phyloP scores from a whole-genome alignment of 2,329 filamentous ascomycete genomes.

The Neopestalotiopsis sp. region DNA sequence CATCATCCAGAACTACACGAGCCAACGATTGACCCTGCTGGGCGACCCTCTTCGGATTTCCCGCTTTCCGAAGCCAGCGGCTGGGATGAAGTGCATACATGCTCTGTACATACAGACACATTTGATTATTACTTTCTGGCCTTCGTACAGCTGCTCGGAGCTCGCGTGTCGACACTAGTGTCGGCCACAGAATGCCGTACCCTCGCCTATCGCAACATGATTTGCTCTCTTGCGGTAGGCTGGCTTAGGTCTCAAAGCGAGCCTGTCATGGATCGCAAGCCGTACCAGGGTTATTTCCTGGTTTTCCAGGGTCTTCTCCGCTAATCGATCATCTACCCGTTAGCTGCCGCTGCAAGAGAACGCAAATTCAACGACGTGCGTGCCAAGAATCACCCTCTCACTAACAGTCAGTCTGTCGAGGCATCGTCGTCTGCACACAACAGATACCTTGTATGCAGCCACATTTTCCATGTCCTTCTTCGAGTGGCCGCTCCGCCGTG shows the following conservation, averaged over 20 bases:
- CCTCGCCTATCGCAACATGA: not conserved
- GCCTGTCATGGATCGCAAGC: slow-evolving; percentile 9
- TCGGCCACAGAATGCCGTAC: not conserved
- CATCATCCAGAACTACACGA: not conserved
- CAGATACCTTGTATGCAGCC: not conserved
- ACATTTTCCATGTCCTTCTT: not conserved
- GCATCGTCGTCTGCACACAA: slow-evolving; percentile 4
- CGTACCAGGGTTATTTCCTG: slow-evolving; percentile 1
- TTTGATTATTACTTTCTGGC: not conserved
- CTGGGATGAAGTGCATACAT: not conserved
- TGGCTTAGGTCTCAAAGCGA: not conserved
- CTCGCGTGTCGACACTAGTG: not conserved
- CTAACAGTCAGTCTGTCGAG: not conserved
- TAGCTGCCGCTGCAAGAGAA: slow-evolving; percentile 15
- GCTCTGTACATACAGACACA: not conserved
- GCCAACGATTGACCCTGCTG: not conserved
- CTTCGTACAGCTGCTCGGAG: not conserved
- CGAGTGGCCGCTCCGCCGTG: not conserved
- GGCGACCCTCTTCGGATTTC: not conserved
- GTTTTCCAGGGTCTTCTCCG: slow-evolving; percentile 5
- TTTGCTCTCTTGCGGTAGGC: not conserved
- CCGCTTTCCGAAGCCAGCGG: not conserved
- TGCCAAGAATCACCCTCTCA: not conserved
- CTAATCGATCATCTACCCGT: slow-evolving; percentile 5
- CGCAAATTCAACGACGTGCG: slow-evolving; percentile 16